Evolutionary conservation across 106 monocot species (phyloP), one percentile per base, ranked within the genome.

Genomic region (Chionographis japonica): DNA sequence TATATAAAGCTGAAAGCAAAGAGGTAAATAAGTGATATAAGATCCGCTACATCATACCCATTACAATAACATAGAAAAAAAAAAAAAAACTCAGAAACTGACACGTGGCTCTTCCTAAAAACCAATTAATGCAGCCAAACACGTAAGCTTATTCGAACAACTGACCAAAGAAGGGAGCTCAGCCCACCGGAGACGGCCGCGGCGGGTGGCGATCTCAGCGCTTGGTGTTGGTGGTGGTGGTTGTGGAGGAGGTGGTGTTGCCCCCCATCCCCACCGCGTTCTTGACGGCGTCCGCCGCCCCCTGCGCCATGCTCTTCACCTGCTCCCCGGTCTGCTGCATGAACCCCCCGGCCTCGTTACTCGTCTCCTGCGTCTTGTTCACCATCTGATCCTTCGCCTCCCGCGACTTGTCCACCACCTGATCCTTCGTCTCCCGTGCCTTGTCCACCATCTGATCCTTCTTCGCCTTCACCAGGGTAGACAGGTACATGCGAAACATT

Each of bases 361-460:
- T 42, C 40, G 51, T 35, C 49, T 76, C 68, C 42, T 46, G 60
- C 12, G 40, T 20, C 4, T 63, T 41, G 54, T 57, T 40, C 56
- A 64, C 65, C 53, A 39, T 8, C 2, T 54, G 46, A 6, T 65
- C 40, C 12, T 52, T 60, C 8, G 52, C 14, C 3, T 16, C 42
- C 2, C 10, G 40, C 15, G 67, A 49, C 50, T 54, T 72, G 16
- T 54, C 60, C 51, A 46, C 39, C 52, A 62, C 15, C 53, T 78
- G 72, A 8, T 72, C 72, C 27, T 27, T 27, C 27, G 27, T 27
- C 27, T 0, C 27, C 27, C 27, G 1, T 27, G 27, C 27, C 71
- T 65, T 72, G 66, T 66, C 67, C 4, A 67, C 52, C 78, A 67
- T 27, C 52, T 78, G 72, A 11, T 78, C 72, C 71, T 65, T 72